phyloP scores from a whole-genome alignment of 192 early-diverging fungal genomes.

The Backusella circina region DNA sequence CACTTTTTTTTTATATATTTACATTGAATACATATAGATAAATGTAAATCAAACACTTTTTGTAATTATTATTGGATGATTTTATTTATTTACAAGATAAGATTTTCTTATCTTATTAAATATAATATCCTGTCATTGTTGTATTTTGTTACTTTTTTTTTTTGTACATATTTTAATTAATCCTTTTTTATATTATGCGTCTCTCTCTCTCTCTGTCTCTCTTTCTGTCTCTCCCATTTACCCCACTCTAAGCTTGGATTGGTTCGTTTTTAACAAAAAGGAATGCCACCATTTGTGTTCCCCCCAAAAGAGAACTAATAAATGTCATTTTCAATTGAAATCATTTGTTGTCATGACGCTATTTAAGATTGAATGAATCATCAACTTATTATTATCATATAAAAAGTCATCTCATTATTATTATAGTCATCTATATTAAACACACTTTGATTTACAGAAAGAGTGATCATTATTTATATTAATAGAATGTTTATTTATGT shows the following conservation, averaged over 20 bases:
- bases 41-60: background rate
- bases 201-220: background rate
- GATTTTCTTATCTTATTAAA: background rate
- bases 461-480: background rate
- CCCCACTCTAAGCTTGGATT: background rate
- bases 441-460: background rate
- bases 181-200: background rate
- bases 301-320: background rate
- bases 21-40: background rate
- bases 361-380: background rate
- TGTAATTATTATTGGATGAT: background rate
- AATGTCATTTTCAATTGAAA: background rate
- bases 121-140: background rate
- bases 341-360: background rate
- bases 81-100: background rate
- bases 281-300: background rate
- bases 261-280: constrained; percentile 1
- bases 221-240: background rate
- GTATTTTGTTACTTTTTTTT: background rate
- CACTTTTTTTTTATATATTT: background rate
- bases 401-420: too few relatives aligned
- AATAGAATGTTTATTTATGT: background rate
- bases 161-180: constrained; percentile 1
- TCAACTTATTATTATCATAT: background rate
- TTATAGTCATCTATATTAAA: background rate